A percentile compares a stretch with the other conserved stretches of the same genome.
Conservation (phyloP, 805 yeast species). For the Clavispora phyllophila region DNA sequence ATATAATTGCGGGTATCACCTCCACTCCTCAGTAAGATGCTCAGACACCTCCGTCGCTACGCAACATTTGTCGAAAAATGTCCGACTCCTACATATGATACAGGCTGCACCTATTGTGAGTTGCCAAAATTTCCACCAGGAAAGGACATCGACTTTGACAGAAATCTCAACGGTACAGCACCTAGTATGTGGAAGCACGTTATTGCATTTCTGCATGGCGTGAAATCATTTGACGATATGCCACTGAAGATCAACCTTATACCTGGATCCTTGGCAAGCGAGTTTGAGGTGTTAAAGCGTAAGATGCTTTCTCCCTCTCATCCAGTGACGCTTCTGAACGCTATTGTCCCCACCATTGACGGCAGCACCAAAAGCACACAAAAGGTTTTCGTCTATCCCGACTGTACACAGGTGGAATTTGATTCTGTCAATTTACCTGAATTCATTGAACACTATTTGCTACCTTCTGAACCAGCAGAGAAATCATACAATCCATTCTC, state of each 20-base stretch:
- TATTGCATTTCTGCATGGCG: constrained; percentile 45
- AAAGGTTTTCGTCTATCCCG: constrained; percentile 51
- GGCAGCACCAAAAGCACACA: constrained; percentile 1
- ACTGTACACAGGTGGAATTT: constrained; percentile 39
- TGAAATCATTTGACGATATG: constrained; percentile 34
- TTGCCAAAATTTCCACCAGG: constrained; percentile 34
- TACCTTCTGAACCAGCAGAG: constrained; percentile 22
- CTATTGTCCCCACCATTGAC: constrained; percentile 21
- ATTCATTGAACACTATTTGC: constrained; percentile 40
- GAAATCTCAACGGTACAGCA: constrained; percentile 43
- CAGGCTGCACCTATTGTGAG: constrained; percentile 59
- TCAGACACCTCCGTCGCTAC: neutral
- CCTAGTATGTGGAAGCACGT: constrained; percentile 53
- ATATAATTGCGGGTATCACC: neutral
- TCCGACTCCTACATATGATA: constrained; percentile 48
- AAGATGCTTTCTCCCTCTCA: constrained; percentile 34
- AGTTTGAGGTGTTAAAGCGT: constrained; percentile 32
- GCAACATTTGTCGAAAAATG: constrained; percentile 24
- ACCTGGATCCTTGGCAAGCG: constrained; percentile 40
- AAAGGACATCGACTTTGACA: constrained; percentile 36
- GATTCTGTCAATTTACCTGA: constrained; percentile 20
- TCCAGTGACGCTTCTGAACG: constrained; percentile 49
- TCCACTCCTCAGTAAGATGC: neutral
- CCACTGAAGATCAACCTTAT: constrained; percentile 47
- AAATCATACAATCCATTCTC: constrained; percentile 23